A percentile compares a stretch with the other conserved stretches of the same genome.
Conservation (phyloP, 352 stramenopile species). For the Achlya hypogyna region DNA sequence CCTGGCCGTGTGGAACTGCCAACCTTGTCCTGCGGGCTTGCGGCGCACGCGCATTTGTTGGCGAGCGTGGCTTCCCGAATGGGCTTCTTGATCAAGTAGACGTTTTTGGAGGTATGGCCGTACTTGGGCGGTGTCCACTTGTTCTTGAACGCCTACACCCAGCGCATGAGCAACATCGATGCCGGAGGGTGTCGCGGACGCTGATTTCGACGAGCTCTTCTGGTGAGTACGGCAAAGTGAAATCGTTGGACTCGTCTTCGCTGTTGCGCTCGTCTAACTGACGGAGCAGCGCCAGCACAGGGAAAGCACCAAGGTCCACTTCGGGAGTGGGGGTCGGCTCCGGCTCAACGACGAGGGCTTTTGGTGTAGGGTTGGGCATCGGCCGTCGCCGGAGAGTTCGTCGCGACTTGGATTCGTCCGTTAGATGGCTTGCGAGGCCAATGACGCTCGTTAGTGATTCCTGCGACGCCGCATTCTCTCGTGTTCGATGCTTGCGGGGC, state of each 20-base stretch:
- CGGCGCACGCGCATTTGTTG: constrained; percentile 68
- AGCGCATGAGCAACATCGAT: background rate
- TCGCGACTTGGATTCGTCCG: too few species aligned
- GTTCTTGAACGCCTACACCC: constrained; percentile 21
- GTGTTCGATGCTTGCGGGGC: too few species aligned
- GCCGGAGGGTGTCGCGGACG: constrained; percentile 20
- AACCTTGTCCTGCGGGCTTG: constrained; percentile 30
- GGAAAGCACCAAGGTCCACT: background rate
- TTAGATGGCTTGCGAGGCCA: too few species aligned
- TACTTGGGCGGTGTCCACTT: constrained; percentile 47
- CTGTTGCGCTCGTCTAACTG: background rate
- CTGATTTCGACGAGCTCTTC: constrained; percentile 28
- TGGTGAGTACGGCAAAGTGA: constrained; percentile 25
- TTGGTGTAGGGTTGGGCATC: too few species aligned
- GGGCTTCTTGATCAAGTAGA: constrained; percentile 57
- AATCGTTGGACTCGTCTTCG: background rate
- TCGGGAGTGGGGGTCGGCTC: background rate
- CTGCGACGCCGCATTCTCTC: too few species aligned
- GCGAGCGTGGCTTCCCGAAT: constrained; percentile 44
- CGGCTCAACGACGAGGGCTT: too few species aligned
- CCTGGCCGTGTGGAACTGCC: constrained; percentile 31
- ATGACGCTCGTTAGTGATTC: too few species aligned
- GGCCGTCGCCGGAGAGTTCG: too few species aligned
- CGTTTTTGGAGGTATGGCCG: constrained; percentile 56
- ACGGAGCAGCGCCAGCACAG: background rate